Evolutionary conservation across 192 early-diverging fungal genomes (phyloP).

Genomic region (Allomyces javanicus): DNA sequence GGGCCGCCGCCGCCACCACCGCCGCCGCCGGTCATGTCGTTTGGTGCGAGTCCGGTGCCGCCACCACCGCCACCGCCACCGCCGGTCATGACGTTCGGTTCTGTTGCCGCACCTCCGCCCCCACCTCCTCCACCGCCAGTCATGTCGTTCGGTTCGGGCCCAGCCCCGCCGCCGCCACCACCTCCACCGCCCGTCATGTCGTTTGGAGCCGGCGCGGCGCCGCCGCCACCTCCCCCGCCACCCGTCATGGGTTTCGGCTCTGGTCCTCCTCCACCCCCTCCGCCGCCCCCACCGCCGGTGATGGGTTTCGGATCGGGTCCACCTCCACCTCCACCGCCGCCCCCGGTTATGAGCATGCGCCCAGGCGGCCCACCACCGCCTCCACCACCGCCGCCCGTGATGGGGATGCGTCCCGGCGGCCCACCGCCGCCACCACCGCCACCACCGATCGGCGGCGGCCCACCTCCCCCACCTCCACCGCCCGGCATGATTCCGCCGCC

Average conservation of each 20-base stretch:
- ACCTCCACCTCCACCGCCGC: background rate
- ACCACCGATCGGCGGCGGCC: background rate
- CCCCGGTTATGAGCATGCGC: background rate
- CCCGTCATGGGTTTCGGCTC: constrained; percentile 2
- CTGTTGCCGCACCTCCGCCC: background rate
- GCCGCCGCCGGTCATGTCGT: background rate
- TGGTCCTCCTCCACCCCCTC: background rate
- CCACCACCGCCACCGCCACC: constrained; percentile 15
- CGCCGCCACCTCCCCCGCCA: constrained; percentile 15
- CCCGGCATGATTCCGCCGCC: background rate
- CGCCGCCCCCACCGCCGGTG: constrained; percentile 6
- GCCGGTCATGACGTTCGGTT: constrained; percentile 6
- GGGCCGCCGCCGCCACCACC: constrained; percentile 4
- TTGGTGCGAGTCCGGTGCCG: background rate
- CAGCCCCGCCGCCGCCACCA: background rate
- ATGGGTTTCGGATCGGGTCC: background rate
- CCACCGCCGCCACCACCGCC: too few species aligned
- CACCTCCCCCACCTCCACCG: background rate
- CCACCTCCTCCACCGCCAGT: constrained; percentile 7
- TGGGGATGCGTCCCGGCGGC: too few species aligned
- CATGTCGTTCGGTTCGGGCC: background rate
- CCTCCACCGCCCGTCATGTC: background rate
- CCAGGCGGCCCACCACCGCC: too few species aligned
- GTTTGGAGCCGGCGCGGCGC: background rate
- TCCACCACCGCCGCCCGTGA: too few species aligned